Percentiles rank a stretch among this genome's conserved stretches.
phyloP scores from a whole-genome alignment of 2,329 filamentous ascomycete genomes.

The Parascedosporium putredinis region DNA sequence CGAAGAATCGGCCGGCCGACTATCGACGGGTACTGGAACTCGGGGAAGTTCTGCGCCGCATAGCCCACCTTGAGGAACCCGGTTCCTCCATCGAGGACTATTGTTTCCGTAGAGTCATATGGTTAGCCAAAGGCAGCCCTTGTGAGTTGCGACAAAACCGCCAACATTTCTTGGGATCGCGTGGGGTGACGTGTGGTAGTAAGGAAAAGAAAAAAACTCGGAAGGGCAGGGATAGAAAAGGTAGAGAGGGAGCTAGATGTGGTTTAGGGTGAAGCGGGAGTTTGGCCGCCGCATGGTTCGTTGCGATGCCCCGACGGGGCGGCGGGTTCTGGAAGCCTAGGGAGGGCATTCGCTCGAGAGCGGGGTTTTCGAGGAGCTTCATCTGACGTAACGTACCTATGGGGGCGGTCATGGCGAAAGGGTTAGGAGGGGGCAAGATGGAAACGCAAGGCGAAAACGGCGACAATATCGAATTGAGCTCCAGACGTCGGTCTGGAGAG shows the following conservation, averaged over 20 bases:
- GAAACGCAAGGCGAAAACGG: not conserved
- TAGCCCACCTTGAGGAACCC: constrained; percentile 99
- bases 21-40: constrained; percentile 97
- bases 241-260: too few relatives aligned
- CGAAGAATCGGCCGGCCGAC: constrained; percentile 95
- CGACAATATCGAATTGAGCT: not conserved
- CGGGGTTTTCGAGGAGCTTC: constrained; percentile 5
- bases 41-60: constrained; percentile 97
- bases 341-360: constrained; percentile 5
- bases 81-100: constrained; percentile 98
- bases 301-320: too few relatives aligned
- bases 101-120: too few relatives aligned
- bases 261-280: too few relatives aligned
- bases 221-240: constrained; percentile 4
- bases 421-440: not conserved
- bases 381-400: constrained; percentile 7
- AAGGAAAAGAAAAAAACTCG: constrained; percentile 7
- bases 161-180: too few relatives aligned
- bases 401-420: constrained; percentile 5
- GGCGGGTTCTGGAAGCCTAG: constrained; percentile 13
- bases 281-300: too few relatives aligned
- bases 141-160: too few relatives aligned
- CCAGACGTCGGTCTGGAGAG: not conserved
- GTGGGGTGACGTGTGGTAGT: too few relatives aligned
- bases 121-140: too few relatives aligned